phyloP scores from a whole-genome alignment of 2,329 filamentous ascomycete species.

The Aspergillus uvarum region DNA sequence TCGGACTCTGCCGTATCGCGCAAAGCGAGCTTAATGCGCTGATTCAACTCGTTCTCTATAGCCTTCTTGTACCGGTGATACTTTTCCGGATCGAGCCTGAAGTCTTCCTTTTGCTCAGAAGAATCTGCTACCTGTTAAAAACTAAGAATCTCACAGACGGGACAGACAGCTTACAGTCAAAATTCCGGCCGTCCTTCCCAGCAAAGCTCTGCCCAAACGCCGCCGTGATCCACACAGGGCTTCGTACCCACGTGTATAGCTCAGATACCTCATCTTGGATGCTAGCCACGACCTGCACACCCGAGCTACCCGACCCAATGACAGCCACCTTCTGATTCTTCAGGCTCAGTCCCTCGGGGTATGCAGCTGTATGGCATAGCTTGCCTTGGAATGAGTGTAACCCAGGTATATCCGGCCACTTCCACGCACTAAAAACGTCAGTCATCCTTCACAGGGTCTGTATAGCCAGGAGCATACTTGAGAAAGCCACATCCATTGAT shows the following conservation, averaged over 20 bases:
- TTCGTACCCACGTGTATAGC: constrained; percentile 32
- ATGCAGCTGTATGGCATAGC: constrained; percentile 45
- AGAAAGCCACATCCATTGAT: constrained; percentile 40
- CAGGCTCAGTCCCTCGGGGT: constrained; percentile 37
- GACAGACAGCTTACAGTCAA: background rate
- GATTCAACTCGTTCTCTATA: constrained; percentile 10
- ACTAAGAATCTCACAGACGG: background rate
- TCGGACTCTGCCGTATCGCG: constrained; percentile 12
- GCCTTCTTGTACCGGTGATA: constrained; percentile 13
- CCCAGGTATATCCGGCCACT: constrained; percentile 48
- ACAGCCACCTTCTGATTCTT: constrained; percentile 36
- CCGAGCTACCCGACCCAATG: constrained; percentile 39
- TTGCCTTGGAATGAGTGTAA: constrained; percentile 47
- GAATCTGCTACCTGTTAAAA: background rate
- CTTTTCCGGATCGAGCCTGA: constrained; percentile 1
- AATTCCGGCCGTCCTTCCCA: constrained; percentile 5
- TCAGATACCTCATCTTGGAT: constrained; percentile 23
- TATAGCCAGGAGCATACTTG: constrained; percentile 18
- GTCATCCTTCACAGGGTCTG: background rate
- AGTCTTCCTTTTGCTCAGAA: constrained; percentile 7
- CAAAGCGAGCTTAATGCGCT: constrained; percentile 4
- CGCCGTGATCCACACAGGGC: constrained; percentile 5
- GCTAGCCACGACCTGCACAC: constrained; percentile 40
- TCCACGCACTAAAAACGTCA: constrained; percentile 28
- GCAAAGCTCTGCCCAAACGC: constrained; percentile 6